These are phyloP conservation scores for Solanum peruvianum DNA, from an alignment of 257 asterid genomes.

Conservation along the genomic window DNA sequence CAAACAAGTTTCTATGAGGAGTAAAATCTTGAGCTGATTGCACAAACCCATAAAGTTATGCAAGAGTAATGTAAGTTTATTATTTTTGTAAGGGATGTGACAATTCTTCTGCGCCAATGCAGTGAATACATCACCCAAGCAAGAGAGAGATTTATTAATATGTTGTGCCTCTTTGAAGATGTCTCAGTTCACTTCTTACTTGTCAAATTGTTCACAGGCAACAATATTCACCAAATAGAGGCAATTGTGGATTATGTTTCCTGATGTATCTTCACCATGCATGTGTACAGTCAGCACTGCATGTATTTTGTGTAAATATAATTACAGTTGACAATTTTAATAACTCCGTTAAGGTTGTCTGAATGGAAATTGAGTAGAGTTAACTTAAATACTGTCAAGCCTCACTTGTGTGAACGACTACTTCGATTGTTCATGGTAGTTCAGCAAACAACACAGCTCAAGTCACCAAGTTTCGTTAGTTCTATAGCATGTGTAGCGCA, in stretches of 20 bases:
- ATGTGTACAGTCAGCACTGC: conserved; percentile 79
- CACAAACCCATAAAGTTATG: conserved; percentile 70
- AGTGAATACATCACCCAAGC: conserved; percentile 77
- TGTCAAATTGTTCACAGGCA: conserved; percentile 63
- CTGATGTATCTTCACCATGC: conserved; percentile 54
- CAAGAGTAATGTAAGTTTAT: conserved; percentile 82
- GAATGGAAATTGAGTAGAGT: not conserved
- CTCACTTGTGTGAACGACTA: conserved; percentile 82
- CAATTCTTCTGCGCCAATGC: conserved; percentile 84
- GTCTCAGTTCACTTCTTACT: conserved; percentile 65
- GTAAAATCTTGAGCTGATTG: not conserved
- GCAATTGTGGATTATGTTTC: conserved; percentile 48
- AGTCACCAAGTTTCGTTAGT: conserved; percentile 57
- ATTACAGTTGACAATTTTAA: not conserved
- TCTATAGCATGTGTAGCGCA: conserved; percentile 47
- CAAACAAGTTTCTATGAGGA: not conserved
- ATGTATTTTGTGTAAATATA: not conserved
- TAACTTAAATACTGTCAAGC: not conserved
- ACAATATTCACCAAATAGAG: conserved; percentile 94
- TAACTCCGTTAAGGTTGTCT: not conserved
- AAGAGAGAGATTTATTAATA: conserved; percentile 67
- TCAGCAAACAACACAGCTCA: conserved; percentile 55
- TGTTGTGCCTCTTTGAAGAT: conserved; percentile 64
- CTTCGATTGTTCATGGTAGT: conserved; percentile 57
- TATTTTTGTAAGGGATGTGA: conserved; percentile 70